Conservation (phyloP, 805 yeast genomes). For the Candida golubevii region DNA sequence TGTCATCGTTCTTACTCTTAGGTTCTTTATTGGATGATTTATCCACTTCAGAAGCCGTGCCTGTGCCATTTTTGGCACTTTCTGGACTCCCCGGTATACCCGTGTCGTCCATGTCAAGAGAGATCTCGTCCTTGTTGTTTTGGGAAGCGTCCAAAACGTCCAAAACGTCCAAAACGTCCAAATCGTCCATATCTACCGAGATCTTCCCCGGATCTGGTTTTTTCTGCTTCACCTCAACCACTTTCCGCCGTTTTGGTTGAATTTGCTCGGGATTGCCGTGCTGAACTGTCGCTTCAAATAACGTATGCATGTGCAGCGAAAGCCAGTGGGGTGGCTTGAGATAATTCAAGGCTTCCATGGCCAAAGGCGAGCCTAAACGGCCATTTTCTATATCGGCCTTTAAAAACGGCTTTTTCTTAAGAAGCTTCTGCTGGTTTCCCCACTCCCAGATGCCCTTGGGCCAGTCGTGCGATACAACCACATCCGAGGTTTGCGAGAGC, state of each 20-base stretch:
- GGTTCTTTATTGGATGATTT: not conserved
- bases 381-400: slow-evolving; percentile 54
- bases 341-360: slow-evolving; percentile 47
- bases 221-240: not conserved
- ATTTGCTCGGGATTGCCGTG: slow-evolving; percentile 26
- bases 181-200: slow-evolving; percentile 20
- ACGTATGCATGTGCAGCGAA: slow-evolving; percentile 84
- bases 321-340: slow-evolving; percentile 75
- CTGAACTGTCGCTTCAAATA: slow-evolving; percentile 53
- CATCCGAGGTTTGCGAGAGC: slow-evolving; percentile 41
- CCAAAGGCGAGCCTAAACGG: slow-evolving; percentile 69
- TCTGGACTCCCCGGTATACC: not conserved
- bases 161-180: slow-evolving; percentile 14
- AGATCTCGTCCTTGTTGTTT: not conserved
- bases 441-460: slow-evolving; percentile 69
- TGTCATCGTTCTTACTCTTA: too few species aligned
- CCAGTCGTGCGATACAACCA: slow-evolving; percentile 90
- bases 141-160: not conserved
- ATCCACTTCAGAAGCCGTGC: not conserved
- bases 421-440: slow-evolving; percentile 53
- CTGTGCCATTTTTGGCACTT: not conserved
- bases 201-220: slow-evolving; percentile 15
- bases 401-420: slow-evolving; percentile 64
- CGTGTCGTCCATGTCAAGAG: slow-evolving; percentile 1
- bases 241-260: slow-evolving; percentile 3